Evolutionary conservation across 352 stramenopile genomes (phyloP), one percentile per base, ranked within the genome.

Genomic region (Thraustochytrium striatum): DNA sequence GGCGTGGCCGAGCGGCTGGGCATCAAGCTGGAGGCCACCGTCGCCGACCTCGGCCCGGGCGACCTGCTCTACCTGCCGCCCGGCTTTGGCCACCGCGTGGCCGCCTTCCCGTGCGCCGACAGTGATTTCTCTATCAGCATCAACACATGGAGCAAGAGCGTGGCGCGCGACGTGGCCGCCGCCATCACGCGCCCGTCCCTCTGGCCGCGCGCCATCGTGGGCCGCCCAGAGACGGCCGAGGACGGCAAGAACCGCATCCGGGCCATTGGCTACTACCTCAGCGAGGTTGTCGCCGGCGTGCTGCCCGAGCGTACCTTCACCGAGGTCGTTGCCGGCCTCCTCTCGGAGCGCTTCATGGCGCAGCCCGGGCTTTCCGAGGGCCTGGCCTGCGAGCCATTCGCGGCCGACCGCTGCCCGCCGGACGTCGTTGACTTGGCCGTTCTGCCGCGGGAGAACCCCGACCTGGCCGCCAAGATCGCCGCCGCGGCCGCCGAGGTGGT

Each of bases 21-120:
- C 13, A 13, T 9, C 43, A 21, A 9, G 39, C 28, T 75, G 32
- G 41, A 30, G 30, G 65, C 65, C 8, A 5, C 68, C 19, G 50
- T 75, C 7, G 65, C 65, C 44, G 65, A 75, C 65, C 39, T 75
- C 13, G 30, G n/a, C 41, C 65, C 65, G 11, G 65, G 65, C 1
- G 65, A 75, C 50, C 43, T 38, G 25, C 65, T 75, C 30, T 75
- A 75, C 32, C 3, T 75, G 43, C 65, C 65, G 43, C 65, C 65
- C 5, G 3, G 58, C 13, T 68, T 50, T 8, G 32, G 43, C 16
- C 65, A 75, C 36, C 65, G 65, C 35, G 65, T 75, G 2, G 65
- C 65, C 11, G 52, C 65, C 32, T 75, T 62, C 36, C 11, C 11
- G 13, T 75, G 65, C 65, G 5, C 19, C 21, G 65, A 43, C 50